phyloP scores from a whole-genome alignment of 2,329 filamentous ascomycete genomes.

The Monosporascus cannonballus region DNA sequence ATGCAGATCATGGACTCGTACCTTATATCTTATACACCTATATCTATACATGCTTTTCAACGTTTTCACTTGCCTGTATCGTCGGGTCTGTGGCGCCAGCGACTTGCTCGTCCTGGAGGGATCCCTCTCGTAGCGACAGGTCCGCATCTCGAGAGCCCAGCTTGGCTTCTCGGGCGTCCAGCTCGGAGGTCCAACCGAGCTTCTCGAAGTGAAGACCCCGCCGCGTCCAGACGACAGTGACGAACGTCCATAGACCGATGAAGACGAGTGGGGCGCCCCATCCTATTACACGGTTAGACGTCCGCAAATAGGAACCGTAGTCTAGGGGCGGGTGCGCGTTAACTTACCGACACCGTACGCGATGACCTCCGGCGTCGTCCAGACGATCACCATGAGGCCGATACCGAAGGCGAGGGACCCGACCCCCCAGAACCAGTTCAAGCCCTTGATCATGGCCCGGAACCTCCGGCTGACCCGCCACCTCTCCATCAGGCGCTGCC shows the following conservation, averaged over 20 bases:
- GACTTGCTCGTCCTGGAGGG: not conserved
- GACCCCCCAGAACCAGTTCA: slow-evolving; percentile 53
- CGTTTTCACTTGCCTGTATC: not conserved
- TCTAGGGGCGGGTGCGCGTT: too few species aligned
- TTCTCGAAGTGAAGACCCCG: slow-evolving; percentile 16
- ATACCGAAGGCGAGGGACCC: slow-evolving; percentile 41
- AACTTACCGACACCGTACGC: slow-evolving; percentile 37
- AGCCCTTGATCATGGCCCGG: slow-evolving; percentile 43
- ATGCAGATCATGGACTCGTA: too few species aligned
- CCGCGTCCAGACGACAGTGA: slow-evolving; percentile 21
- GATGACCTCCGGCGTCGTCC: slow-evolving; percentile 39
- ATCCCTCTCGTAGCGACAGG: not conserved
- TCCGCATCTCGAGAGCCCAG: not conserved
- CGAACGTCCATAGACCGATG: slow-evolving; percentile 18
- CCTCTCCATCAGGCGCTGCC: slow-evolving; percentile 42
- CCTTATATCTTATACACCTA: too few species aligned
- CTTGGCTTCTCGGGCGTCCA: slow-evolving; percentile 3
- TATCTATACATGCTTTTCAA: too few species aligned
- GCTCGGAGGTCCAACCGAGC: slow-evolving; percentile 13
- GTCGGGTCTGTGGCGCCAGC: not conserved
- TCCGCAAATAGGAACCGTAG: too few species aligned
- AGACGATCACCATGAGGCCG: slow-evolving; percentile 40
- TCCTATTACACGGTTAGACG: slow-evolving; percentile 4
- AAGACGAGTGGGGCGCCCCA: slow-evolving; percentile 23
- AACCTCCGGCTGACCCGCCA: slow-evolving; percentile 50